Percentiles rank a stretch among this genome's conserved stretches.
phyloP scores from a whole-genome alignment of 306 rosid species.

The Acacia confusa region DNA sequence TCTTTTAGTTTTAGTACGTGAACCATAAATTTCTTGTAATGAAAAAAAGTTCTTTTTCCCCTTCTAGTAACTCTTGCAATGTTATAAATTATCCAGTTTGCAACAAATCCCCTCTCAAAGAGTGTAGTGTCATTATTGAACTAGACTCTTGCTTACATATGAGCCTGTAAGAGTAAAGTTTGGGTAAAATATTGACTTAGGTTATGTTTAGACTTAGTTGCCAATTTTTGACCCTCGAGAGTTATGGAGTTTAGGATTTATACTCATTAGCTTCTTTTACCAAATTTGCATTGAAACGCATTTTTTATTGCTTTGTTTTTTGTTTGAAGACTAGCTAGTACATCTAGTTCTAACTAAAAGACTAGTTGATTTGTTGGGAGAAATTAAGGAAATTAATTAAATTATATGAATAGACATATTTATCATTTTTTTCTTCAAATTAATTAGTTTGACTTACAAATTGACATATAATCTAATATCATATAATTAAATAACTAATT shows the following conservation, averaged over 20 bases:
- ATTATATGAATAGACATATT: too few species aligned
- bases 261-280: background rate
- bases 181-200: background rate
- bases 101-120: background rate
- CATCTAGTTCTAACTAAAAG: too few species aligned
- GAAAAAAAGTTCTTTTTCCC: background rate
- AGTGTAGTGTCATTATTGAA: background rate
- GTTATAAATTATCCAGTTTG: background rate
- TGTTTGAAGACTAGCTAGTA: background rate
- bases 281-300: background rate
- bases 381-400: too few species aligned
- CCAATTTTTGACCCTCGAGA: too few species aligned
- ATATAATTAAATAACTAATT: too few species aligned
- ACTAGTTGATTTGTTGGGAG: fast-evolving
- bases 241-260: background rate
- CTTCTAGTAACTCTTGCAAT: background rate
- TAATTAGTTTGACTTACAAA: too few species aligned
- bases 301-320: background rate
- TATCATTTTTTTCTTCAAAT: too few species aligned
- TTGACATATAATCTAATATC: too few species aligned
- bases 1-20: background rate
- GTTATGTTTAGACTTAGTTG: too few species aligned
- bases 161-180: background rate
- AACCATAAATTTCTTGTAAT: background rate
- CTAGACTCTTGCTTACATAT: background rate